A percentile compares a stretch with the other conserved stretches of the same genome.
phyloP scores from a whole-genome alignment of 2,329 filamentous ascomycete species.

The Mariannaea sp. region DNA sequence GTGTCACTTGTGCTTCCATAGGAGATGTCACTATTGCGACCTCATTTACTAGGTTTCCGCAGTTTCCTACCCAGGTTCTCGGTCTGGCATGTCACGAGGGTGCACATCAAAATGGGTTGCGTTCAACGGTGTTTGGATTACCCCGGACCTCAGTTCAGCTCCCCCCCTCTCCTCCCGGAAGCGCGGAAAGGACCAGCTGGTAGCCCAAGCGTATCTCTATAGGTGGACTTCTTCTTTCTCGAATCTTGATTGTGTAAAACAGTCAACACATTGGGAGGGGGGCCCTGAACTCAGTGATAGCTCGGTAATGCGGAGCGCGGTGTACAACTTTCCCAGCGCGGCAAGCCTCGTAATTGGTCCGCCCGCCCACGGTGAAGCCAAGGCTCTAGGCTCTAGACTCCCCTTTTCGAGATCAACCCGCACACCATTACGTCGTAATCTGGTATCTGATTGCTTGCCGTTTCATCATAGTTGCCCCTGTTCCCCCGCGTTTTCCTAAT shows the following conservation, averaged over 20 bases:
- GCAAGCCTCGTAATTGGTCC: conserved; percentile 17
- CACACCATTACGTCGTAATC: conserved; percentile 18
- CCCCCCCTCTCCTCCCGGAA: too few relatives aligned
- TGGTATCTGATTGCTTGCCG: background rate
- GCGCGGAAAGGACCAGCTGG: background rate
- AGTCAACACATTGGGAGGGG: too few relatives aligned
- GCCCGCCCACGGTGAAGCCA: background rate
- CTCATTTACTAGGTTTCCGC: background rate
- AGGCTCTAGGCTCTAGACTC: background rate
- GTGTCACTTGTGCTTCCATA: background rate
- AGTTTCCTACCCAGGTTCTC: too few relatives aligned
- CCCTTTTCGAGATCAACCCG: conserved; percentile 16
- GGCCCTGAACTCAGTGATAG: background rate
- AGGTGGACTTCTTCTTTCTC: conserved; percentile 8
- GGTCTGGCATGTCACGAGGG: too few relatives aligned
- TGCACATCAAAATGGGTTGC: too few relatives aligned
- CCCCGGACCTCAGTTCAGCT: too few relatives aligned
- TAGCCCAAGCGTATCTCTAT: conserved; percentile 19
- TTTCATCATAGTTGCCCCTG: conserved; percentile 1
- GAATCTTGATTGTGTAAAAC: conserved; percentile 13
- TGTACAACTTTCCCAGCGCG: conserved; percentile 19
- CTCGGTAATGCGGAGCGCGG: conserved; percentile 20
- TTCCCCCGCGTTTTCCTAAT: conserved; percentile 19
- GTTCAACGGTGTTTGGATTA: too few relatives aligned
- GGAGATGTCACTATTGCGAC: background rate